phyloP scores from a whole-genome alignment of 2,329 filamentous ascomycete genomes.

The Sporothrix dimorphospora region DNA sequence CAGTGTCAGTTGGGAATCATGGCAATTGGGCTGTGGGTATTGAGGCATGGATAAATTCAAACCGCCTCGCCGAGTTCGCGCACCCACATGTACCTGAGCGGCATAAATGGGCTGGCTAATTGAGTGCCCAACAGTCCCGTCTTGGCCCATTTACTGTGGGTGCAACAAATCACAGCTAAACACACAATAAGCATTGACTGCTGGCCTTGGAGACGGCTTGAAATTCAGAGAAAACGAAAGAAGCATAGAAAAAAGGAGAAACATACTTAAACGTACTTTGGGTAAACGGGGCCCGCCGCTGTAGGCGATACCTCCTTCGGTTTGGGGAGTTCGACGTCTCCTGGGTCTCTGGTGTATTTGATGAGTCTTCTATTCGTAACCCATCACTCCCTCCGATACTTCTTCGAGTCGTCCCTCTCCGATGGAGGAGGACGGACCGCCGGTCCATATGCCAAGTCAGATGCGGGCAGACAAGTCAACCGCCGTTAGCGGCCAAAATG shows the following conservation, averaged over 20 bases:
- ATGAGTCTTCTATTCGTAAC: not conserved
- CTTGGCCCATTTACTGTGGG: not conserved
- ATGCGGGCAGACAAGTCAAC: not conserved
- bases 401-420: not conserved
- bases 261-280: slow-evolving; percentile 12
- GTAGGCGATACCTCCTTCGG: not conserved
- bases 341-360: no score
- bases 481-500: not conserved
- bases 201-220: not conserved
- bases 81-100: not conserved
- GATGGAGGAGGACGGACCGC: not conserved
- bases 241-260: not conserved
- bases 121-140: not conserved
- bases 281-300: slow-evolving; percentile 21
- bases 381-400: not conserved
- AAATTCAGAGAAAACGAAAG: not conserved
- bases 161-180: not conserved
- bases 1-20: not conserved
- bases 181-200: not conserved
- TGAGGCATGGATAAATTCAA: slow-evolving; percentile 3
- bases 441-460: slow-evolving; percentile 8
- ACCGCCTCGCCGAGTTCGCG: not conserved
- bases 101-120: slow-evolving; percentile 9
- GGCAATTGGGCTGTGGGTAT: not conserved
- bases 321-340: not conserved